Evolutionary conservation across 2,329 filamentous ascomycete species (phyloP), one percentile per base, ranked within the genome.

Genomic region (Diaporthe citrichinensis): DNA sequence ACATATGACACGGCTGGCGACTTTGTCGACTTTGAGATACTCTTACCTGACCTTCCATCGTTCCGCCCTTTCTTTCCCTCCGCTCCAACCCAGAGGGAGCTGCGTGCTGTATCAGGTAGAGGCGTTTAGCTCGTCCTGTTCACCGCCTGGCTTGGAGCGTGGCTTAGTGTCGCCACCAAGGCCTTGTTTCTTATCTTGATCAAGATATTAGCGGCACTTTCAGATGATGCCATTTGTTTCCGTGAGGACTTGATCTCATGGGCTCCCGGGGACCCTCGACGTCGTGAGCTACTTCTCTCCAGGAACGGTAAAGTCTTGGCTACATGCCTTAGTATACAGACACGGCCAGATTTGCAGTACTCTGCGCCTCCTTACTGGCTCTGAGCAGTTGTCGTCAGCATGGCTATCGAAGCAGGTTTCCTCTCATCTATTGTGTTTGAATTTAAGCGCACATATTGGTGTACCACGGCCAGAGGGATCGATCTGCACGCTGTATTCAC

Each of bases 201-300:
- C 34, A 93, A 89, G 92, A 93, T 93, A 95, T 90, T 77, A 91
- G 91, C 0, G 93, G 93, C 1, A 95, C 92, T 1, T 53, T 53
- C 51, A 28, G 15, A 20, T 34, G 17, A 7, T 17, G 8, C 46
- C 90, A 91, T 90, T 77, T 39, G 10, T 39, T 39, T 39, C 36
- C 36, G 4, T 39, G 12, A 39, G 36, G 36, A 14, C 12, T 14
- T 39, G 36, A 4, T 14, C 36, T 39, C 12, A 1, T 39, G 36
- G 36, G 10, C 36, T 39, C 36, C 36, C 36, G 14, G 36, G 36
- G 36, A 39, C 36, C 10, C 36, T 5, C 36, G 10, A 39, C 36
- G 36, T 39, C 36, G 36, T 39, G 36, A 39, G 36, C 36, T 14
- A 4, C 10, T 39, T 39, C 10, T 39, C 36, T 39, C 36, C 36